Evolutionary conservation across 1,139 yeast species (phyloP), one percentile per base, ranked within the genome.

Genomic region (Debaryomyces psychrophilus): DNA sequence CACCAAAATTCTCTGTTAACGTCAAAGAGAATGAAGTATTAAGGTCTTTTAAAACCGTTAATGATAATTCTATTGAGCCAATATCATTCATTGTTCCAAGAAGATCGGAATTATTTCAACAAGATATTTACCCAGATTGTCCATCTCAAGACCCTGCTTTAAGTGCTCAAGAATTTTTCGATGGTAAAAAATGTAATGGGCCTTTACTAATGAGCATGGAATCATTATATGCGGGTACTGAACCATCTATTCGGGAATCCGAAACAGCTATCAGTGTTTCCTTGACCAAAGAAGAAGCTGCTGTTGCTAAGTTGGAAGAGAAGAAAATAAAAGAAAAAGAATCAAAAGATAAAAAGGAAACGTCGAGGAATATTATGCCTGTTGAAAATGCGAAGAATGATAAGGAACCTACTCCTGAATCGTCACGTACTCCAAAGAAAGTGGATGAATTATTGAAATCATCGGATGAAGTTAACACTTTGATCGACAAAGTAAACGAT

Each of bases 1-100:
- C 93, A 18, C 98, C 99, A 44, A 90, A 90, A 64, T 77, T 87
- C 52, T 74, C 82, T 6, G 92, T 92, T 15, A 84, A 85, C 57
- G 81, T 90, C 31, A 81, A 81, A 52, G 95, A 88, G 42, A 92
- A 90, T 62, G 99, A 93, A 68, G 83, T 93, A 36, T 77, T 87
- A 50, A 83, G 81, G 59, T 81, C 87, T 39, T 93, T 76, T 73
- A 93, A 93, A 71, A 85, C 96, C 11, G 90, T 90, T 31, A 85
- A 85, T 53, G 98, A 92, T 65, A 78, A 79, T 45, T 68, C 81
- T 34, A 82, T 93, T 54, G 98, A 93, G 69, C 97, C 97, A 11
- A 78, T 93, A 45, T 86, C 96, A 6, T 93, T 92, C 62, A 80
- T 83, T 57, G 97, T 92, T 47, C 99, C 99, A 52, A 83, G 98